These are phyloP conservation scores for Sclerotinia subarctica DNA, from an alignment of 2,329 filamentous ascomycete species.

Conservation along the genomic window DNA sequence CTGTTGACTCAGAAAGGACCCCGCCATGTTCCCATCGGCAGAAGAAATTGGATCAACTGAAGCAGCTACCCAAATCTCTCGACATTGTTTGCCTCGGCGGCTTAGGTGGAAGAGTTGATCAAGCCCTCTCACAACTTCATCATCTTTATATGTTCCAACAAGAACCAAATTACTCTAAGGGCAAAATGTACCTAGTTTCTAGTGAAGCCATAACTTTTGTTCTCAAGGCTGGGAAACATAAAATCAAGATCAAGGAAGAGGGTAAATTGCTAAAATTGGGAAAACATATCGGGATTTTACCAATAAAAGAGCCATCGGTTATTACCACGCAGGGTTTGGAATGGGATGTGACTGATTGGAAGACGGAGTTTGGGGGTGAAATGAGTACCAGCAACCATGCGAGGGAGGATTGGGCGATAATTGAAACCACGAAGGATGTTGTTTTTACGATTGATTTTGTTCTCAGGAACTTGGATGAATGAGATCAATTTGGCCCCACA, in stretches of 20 bases:
- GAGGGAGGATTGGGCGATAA: slow-evolving; percentile 54
- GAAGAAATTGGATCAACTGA: slow-evolving; percentile 10
- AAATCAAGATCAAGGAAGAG: slow-evolving; percentile 53
- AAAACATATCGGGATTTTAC: slow-evolving; percentile 82
- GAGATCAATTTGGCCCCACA: neutral
- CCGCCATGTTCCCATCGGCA: slow-evolving; percentile 4
- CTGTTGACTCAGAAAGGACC: neutral
- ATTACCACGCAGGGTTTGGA: slow-evolving; percentile 79
- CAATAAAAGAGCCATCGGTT: slow-evolving; percentile 71
- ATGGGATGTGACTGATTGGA: slow-evolving; percentile 87
- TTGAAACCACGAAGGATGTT: slow-evolving; percentile 62
- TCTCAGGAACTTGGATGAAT: slow-evolving; percentile 1
- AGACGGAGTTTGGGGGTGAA: slow-evolving; percentile 68
- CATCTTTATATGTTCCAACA: slow-evolving; percentile 68
- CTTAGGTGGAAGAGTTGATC: slow-evolving; percentile 86
- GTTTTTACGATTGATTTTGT: slow-evolving; percentile 69
- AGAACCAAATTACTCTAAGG: slow-evolving; percentile 47
- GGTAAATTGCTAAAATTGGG: slow-evolving; percentile 40
- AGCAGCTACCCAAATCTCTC: slow-evolving; percentile 37
- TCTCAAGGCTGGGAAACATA: slow-evolving; percentile 65
- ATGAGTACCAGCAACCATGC: slow-evolving; percentile 82
- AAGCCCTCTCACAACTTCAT: slow-evolving; percentile 84
- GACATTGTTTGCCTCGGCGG: slow-evolving; percentile 82
- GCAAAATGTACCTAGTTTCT: slow-evolving; percentile 74
- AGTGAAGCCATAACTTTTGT: slow-evolving; percentile 78